These are phyloP conservation scores for Gleditsia sinensis DNA, from an alignment of 306 rosid genomes.

Conservation along the genomic window DNA sequence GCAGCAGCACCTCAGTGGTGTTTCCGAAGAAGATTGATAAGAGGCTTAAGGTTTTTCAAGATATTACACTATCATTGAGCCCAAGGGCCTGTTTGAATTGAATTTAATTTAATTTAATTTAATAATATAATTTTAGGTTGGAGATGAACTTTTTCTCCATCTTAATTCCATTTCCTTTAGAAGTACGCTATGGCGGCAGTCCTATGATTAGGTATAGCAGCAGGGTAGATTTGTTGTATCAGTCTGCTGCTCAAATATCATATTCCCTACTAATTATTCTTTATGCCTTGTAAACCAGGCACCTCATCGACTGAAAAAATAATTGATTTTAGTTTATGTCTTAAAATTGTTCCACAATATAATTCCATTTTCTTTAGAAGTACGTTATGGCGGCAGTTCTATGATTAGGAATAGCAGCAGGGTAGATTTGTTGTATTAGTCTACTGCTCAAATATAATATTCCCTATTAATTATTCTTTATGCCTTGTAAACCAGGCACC, in stretches of 20 bases:
- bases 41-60: constrained; percentile 90
- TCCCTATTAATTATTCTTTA: constrained; percentile 21
- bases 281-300: constrained; percentile 41
- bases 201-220: constrained; percentile 21
- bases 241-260: not conserved
- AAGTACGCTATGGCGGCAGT: constrained; percentile 30
- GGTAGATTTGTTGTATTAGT: constrained; percentile 9
- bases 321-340: constrained; percentile 12
- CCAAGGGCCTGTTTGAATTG: constrained; percentile 67
- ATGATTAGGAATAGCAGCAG: constrained; percentile 22
- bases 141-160: constrained; percentile 99
- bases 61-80: constrained; percentile 83
- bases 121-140: constrained; percentile 52
- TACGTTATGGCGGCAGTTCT: too few relatives aligned
- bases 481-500: constrained; percentile 42
- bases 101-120: not conserved
- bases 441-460: not conserved
- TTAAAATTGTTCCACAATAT: too few relatives aligned
- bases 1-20: constrained; percentile 12
- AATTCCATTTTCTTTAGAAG: too few relatives aligned
- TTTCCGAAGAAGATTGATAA: constrained; percentile 62
- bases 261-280: constrained; percentile 7
- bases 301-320: constrained; percentile 35
- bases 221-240: constrained; percentile 3
- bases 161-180: constrained; percentile 27